These are phyloP conservation scores for Combretum micranthum DNA, from an alignment of 345 rosid genomes.

Conservation along the genomic window DNA sequence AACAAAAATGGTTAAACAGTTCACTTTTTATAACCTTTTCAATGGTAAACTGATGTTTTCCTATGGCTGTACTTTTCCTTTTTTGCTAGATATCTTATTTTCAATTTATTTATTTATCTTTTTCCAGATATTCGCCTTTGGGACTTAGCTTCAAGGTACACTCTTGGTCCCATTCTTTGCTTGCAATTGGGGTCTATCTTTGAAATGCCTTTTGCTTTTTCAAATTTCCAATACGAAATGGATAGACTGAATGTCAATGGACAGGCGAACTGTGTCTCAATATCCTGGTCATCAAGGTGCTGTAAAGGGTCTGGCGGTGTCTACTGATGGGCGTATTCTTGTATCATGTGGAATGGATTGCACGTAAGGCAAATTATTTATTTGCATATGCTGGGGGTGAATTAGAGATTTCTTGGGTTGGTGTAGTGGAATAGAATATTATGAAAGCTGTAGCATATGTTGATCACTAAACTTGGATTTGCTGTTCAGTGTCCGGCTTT, in stretches of 20 bases:
- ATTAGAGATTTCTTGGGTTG: too few relatives aligned
- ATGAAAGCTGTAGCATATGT: not conserved
- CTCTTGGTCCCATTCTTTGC: not conserved
- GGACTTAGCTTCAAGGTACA: constrained; percentile 85
- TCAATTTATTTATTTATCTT: not conserved
- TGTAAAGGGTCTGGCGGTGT: constrained; percentile 77
- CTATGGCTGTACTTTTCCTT: not conserved
- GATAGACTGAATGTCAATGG: constrained; percentile 11
- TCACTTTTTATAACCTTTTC: too few relatives aligned
- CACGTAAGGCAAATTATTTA: constrained; percentile 47
- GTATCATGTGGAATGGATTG: constrained; percentile 90
- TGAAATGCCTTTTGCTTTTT: too few relatives aligned
- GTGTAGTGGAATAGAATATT: too few relatives aligned
- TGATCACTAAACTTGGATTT: not conserved
- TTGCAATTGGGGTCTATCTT: too few relatives aligned
- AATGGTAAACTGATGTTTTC: too few relatives aligned
- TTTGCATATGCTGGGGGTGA: too few relatives aligned
- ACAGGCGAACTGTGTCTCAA: constrained; percentile 79
- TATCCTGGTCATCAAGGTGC: constrained; percentile 97
- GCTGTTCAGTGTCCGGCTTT: constrained; percentile 73
- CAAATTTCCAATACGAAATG: not conserved
- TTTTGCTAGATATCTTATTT: not conserved
- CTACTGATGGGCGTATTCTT: constrained; percentile 73
- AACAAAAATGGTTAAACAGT: too few relatives aligned
- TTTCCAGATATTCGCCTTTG: constrained; percentile 89